A percentile compares a stretch with the other conserved stretches of the same genome.
These are phyloP conservation scores for Prunella vulgaris DNA, from an alignment of 257 asterid species.

Conservation along the genomic window DNA sequence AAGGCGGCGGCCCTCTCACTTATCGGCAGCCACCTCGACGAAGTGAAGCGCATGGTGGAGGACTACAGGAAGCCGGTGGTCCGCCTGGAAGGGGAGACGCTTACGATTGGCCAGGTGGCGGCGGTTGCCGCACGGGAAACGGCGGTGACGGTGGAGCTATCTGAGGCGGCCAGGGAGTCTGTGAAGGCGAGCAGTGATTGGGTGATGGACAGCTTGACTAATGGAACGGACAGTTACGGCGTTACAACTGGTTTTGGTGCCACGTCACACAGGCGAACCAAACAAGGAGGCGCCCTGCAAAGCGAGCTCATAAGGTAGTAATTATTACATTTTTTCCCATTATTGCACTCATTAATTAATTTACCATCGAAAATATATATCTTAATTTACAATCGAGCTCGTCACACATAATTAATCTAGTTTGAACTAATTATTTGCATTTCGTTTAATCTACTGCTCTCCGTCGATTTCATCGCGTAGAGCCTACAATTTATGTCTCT, in stretches of 20 bases:
- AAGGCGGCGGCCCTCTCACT: conserved; percentile 26
- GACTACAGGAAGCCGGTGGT: conserved; percentile 30
- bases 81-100: conserved; percentile 32
- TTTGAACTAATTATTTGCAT: no score
- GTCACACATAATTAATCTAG: no score
- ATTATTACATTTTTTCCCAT: background rate
- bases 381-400: no score
- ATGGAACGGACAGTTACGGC: conserved; percentile 33
- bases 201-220: conserved; percentile 36
- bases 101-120: conserved; percentile 33
- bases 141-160: conserved; percentile 35
- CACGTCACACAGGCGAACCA: conserved; percentile 35
- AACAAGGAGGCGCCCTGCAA: conserved; percentile 34
- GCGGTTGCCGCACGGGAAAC: conserved; percentile 18
- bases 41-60: conserved; percentile 40
- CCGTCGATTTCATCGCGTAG: no score
- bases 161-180: conserved; percentile 27
- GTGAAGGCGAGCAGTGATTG: conserved; percentile 36
- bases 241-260: conserved; percentile 36
- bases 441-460: no score
- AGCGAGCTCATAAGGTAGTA: conserved; percentile 34
- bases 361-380: no score
- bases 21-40: conserved; percentile 34
- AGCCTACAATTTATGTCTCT: no score
- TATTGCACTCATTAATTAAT: no score